phyloP scores from a whole-genome alignment of 495 filamentous ascomycete species.

The Neurospora sp. region DNA sequence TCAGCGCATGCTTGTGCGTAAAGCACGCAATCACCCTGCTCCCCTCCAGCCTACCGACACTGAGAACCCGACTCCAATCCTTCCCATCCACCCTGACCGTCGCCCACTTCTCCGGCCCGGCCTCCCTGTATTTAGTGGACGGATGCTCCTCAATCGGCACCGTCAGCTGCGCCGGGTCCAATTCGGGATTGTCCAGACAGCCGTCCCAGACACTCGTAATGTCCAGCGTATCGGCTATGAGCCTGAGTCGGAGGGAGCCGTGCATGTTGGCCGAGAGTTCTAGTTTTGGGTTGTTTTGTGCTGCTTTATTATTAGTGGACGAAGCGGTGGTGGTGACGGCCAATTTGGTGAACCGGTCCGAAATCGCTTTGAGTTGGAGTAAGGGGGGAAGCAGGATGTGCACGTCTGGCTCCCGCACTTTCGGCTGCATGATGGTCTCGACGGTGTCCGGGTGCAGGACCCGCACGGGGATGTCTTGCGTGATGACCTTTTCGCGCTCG shows the following conservation, averaged over 20 bases:
- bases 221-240: conserved; percentile 67
- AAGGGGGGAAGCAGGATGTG: conserved; percentile 83
- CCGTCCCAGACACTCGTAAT: conserved; percentile 76
- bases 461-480: conserved; percentile 91
- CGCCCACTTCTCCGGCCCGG: conserved; percentile 61
- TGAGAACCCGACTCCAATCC: conserved; percentile 84
- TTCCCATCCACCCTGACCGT: conserved; percentile 79
- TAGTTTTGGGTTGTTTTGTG: conserved; percentile 46
- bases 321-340: conserved; percentile 24
- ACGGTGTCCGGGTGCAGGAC: conserved; percentile 73
- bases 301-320: background rate
- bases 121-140: conserved; percentile 54
- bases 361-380: conserved; percentile 76
- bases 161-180: conserved; percentile 61
- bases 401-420: conserved; percentile 83
- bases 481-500: conserved; percentile 77
- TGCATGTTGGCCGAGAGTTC: conserved; percentile 84
- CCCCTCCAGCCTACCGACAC: conserved; percentile 77
- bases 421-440: conserved; percentile 79
- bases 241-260: conserved; percentile 65
- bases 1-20: conserved; percentile 66
- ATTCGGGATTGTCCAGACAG: conserved; percentile 62
- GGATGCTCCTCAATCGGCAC: conserved; percentile 63
- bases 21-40: conserved; percentile 79
- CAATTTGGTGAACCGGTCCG: conserved; percentile 86